A percentile compares a stretch with the other conserved stretches of the same genome.
Conservation (phyloP, 2,329 filamentous ascomycete species). For the Penicillium sp. region DNA sequence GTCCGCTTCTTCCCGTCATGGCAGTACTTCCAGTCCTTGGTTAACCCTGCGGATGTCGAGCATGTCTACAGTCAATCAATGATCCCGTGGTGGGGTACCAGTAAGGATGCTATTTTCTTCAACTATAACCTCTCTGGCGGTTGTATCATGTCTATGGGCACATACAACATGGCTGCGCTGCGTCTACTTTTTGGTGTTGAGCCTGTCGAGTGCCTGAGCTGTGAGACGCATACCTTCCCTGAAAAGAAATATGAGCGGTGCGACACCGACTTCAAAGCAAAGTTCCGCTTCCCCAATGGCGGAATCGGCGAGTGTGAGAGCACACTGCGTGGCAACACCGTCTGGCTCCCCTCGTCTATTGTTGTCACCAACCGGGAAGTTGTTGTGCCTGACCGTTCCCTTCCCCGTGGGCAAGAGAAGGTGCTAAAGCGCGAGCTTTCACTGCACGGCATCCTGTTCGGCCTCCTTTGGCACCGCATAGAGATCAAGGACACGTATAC, state of each 20-base stretch:
- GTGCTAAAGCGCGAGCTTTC: constrained; percentile 10
- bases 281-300: constrained; percentile 40
- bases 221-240: constrained; percentile 22
- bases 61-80: constrained; percentile 29
- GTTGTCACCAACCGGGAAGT: constrained; percentile 11
- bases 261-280: constrained; percentile 34
- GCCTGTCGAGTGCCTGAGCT: constrained; percentile 38
- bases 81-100: constrained; percentile 28
- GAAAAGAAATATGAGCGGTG: constrained; percentile 32
- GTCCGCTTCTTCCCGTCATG: constrained; percentile 47
- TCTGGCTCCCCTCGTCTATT: constrained; percentile 18
- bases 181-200: constrained; percentile 24
- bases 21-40: constrained; percentile 35
- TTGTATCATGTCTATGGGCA: constrained; percentile 28
- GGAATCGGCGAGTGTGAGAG: constrained; percentile 30
- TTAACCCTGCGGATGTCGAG: constrained; percentile 38
- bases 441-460: constrained; percentile 16
- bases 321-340: constrained; percentile 22
- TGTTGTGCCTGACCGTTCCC: constrained; percentile 1
- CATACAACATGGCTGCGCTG: constrained; percentile 37
- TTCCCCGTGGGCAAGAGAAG: constrained; percentile 7
- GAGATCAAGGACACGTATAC: constrained; percentile 31
- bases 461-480: constrained; percentile 18
- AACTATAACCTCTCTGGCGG: constrained; percentile 42
- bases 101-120: constrained; percentile 42